These are phyloP conservation scores for Suillus subalutaceus DNA, from an alignment of 768 basidiomycete genomes.

Conservation along the genomic window DNA sequence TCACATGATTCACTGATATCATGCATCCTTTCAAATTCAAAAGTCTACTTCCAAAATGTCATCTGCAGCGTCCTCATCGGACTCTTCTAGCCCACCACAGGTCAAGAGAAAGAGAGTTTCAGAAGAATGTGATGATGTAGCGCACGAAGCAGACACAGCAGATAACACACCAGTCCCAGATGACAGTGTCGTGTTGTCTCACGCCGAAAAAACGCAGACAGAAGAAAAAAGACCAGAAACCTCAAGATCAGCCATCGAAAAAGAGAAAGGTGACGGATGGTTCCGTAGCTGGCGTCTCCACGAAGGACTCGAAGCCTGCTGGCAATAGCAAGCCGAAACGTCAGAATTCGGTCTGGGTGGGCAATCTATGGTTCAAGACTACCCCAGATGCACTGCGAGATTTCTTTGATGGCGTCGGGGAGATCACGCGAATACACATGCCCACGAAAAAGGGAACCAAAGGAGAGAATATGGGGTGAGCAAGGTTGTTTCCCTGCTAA, in stretches of 20 bases:
- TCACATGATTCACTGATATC: constrained; percentile 2
- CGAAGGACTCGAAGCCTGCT: constrained; percentile 14
- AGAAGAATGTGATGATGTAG: constrained; percentile 24
- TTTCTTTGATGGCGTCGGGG: constrained; percentile 75
- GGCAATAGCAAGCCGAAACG: constrained; percentile 47
- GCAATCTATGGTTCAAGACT: constrained; percentile 92
- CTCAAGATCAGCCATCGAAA: constrained; percentile 37
- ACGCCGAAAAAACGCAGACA: constrained; percentile 71
- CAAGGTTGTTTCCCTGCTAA: constrained; percentile 21
- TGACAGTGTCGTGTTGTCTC: constrained; percentile 65
- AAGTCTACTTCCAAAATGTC: constrained; percentile 18
- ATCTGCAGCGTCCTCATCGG: constrained; percentile 30
- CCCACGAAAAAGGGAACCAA: constrained; percentile 70
- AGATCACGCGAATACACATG: constrained; percentile 83
- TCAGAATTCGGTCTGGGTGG: constrained; percentile 93
- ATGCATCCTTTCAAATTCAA: not conserved
- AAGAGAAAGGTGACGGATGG: constrained; percentile 49
- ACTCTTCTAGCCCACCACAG: constrained; percentile 33
- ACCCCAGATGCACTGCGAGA: constrained; percentile 66
- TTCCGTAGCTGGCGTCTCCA: constrained; percentile 4
- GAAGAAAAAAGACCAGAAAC: constrained; percentile 45
- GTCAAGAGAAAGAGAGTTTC: constrained; percentile 26
- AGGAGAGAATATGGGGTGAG: constrained; percentile 80
- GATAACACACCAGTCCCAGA: constrained; percentile 14
- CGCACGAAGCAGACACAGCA: constrained; percentile 15